phyloP scores from a whole-genome alignment of 2,329 filamentous ascomycete species.

The Colletotrichum tropicicola region DNA sequence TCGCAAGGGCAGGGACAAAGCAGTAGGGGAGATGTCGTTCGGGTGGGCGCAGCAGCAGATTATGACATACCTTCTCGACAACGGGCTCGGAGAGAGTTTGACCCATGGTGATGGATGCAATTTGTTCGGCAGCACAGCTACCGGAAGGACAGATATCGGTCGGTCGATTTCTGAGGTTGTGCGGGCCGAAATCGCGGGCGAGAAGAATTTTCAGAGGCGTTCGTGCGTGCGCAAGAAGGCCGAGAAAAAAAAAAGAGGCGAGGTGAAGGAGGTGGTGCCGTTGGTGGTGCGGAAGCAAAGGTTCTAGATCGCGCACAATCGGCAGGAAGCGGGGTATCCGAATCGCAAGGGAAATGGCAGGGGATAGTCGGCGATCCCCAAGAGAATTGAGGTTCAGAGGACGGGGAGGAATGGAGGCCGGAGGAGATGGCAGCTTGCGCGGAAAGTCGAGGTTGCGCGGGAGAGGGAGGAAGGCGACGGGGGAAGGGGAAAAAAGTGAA shows the following conservation, averaged over 20 bases:
- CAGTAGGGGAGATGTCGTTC: background rate
- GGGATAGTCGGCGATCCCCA: slow-evolving; percentile 28
- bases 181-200: background rate
- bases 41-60: background rate
- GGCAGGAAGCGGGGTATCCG: slow-evolving; percentile 34
- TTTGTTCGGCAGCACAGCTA: slow-evolving; percentile 41
- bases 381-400: slow-evolving; percentile 14
- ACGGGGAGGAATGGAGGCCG: background rate
- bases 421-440: slow-evolving; percentile 14
- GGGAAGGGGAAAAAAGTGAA: slow-evolving; percentile 1
- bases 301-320: slow-evolving; percentile 35
- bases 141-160: slow-evolving; percentile 25
- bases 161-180: slow-evolving; percentile 14
- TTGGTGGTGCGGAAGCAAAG: slow-evolving; percentile 31
- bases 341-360: slow-evolving; percentile 31
- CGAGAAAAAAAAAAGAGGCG: slow-evolving; percentile 12
- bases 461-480: slow-evolving; percentile 1
- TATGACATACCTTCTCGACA: slow-evolving; percentile 88
- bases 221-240: slow-evolving; percentile 28
- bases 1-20: background rate
- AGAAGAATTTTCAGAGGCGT: slow-evolving; percentile 8
- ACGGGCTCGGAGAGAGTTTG: slow-evolving; percentile 99
- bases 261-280: slow-evolving; percentile 21
- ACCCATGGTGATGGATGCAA: slow-evolving; percentile 74
- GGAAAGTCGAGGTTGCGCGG: slow-evolving; percentile 6